Conservation (phyloP, 2,329 filamentous ascomycete species). For the Sporothrix dimorphospora region DNA sequence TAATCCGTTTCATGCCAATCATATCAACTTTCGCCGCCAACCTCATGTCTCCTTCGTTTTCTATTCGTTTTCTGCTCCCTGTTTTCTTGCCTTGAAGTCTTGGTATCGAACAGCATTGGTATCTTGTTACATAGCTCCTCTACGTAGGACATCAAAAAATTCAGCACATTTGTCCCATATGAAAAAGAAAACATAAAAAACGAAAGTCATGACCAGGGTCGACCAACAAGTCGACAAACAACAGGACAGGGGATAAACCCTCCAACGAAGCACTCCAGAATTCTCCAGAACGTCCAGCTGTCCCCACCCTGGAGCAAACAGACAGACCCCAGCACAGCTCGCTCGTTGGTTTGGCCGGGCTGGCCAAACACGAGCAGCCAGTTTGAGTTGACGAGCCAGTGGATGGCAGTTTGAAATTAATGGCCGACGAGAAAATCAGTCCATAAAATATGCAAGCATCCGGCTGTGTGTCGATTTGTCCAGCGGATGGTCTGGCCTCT, state of each 20-base stretch:
- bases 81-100: neutral
- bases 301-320: neutral
- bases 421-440: conserved; percentile 9
- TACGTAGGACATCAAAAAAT: neutral
- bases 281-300: conserved; percentile 12
- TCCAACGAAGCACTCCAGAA: conserved; percentile 8
- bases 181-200: neutral
- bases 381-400: neutral
- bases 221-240: neutral
- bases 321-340: neutral
- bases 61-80: neutral
- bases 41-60: neutral
- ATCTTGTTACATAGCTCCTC: too few species aligned
- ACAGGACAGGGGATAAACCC: neutral
- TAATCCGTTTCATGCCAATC: conserved; percentile 18
- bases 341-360: neutral
- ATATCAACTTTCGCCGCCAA: neutral
- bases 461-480: neutral
- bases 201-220: neutral
- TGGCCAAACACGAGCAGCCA: neutral
- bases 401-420: conserved; percentile 5
- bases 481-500: neutral
- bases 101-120: too few species aligned
- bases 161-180: neutral
- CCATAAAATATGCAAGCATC: neutral